These are phyloP conservation scores for Scheffersomyces cryptocercus DNA, from an alignment of 1,139 yeast genomes.

Conservation along the genomic window DNA sequence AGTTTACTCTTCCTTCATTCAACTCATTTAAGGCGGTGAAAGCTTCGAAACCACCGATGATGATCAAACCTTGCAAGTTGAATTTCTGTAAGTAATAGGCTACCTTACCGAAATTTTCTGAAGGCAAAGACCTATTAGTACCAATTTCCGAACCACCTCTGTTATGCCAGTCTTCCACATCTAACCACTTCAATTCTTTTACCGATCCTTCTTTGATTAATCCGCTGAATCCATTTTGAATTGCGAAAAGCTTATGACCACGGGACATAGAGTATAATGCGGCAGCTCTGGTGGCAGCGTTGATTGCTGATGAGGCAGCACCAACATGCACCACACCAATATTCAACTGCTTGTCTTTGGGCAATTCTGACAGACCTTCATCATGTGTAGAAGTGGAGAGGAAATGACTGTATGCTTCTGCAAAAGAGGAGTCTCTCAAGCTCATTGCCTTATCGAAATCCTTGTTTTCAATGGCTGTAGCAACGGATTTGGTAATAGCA, in stretches of 20 bases:
- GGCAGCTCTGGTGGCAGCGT: slow-evolving; percentile 74
- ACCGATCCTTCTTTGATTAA: slow-evolving; percentile 75
- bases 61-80: slow-evolving; percentile 68
- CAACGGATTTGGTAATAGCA: slow-evolving; percentile 66
- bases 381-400: slow-evolving; percentile 70
- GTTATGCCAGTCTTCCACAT: slow-evolving; percentile 73
- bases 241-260: slow-evolving; percentile 74
- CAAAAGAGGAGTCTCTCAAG: slow-evolving; percentile 70
- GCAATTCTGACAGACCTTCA: slow-evolving; percentile 57
- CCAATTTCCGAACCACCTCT: slow-evolving; percentile 83
- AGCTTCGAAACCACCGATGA: slow-evolving; percentile 84
- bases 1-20: slow-evolving; percentile 59
- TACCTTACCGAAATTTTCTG: slow-evolving; percentile 65
- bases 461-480: slow-evolving; percentile 59
- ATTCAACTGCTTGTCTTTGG: slow-evolving; percentile 55
- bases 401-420: slow-evolving; percentile 71
- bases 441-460: slow-evolving; percentile 67
- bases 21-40: slow-evolving; percentile 68
- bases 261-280: slow-evolving; percentile 72
- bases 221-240: slow-evolving; percentile 76
- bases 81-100: slow-evolving; percentile 77
- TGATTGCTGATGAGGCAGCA: slow-evolving; percentile 84
- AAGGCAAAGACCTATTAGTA: slow-evolving; percentile 73
- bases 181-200: slow-evolving; percentile 61
- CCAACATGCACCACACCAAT: slow-evolving; percentile 82